Conservation (phyloP, 805 yeast genomes). For the Monosporozyma servazzii region DNA sequence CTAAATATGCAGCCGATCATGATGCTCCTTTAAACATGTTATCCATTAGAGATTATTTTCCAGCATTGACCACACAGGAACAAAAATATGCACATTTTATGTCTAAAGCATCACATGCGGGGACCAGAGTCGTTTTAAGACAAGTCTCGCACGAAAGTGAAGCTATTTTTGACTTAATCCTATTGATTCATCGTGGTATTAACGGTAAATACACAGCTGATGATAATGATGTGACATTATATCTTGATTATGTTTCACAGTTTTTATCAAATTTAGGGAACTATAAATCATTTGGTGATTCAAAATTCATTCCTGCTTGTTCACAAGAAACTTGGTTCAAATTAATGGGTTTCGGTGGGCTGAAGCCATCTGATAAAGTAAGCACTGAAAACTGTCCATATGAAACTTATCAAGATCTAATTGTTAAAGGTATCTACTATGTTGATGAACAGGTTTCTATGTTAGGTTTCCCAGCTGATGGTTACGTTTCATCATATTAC, state of each 20-base stretch:
- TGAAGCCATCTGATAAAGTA: conserved; percentile 30
- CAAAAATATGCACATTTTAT: conserved; percentile 75
- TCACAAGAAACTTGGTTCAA: conserved; percentile 38
- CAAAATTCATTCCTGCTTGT: conserved; percentile 69
- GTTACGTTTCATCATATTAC: conserved; percentile 71
- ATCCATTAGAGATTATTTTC: conserved; percentile 66
- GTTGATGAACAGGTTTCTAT: conserved; percentile 39
- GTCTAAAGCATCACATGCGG: conserved; percentile 76
- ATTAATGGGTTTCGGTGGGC: conserved; percentile 13
- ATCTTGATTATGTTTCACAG: conserved; percentile 69
- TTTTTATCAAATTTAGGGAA: conserved; percentile 68
- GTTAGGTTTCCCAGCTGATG: conserved; percentile 71
- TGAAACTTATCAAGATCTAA: conserved; percentile 26
- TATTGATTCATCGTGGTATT: conserved; percentile 45
- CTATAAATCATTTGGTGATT: conserved; percentile 82
- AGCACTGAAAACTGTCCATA: conserved; percentile 5
- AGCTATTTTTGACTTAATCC: conserved; percentile 57
- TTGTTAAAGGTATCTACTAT: conserved; percentile 43
- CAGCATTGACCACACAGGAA: conserved; percentile 48
- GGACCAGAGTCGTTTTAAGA: conserved; percentile 68
- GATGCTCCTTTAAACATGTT: conserved; percentile 65
- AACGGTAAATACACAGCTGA: conserved; percentile 38
- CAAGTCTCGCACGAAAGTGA: conserved; percentile 82
- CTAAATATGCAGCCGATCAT: conserved; percentile 37
- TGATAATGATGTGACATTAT: conserved; percentile 31